These are phyloP conservation scores for Ceratocystis diversiconidia DNA, from an alignment of 2,329 filamentous ascomycete species.

Conservation along the genomic window DNA sequence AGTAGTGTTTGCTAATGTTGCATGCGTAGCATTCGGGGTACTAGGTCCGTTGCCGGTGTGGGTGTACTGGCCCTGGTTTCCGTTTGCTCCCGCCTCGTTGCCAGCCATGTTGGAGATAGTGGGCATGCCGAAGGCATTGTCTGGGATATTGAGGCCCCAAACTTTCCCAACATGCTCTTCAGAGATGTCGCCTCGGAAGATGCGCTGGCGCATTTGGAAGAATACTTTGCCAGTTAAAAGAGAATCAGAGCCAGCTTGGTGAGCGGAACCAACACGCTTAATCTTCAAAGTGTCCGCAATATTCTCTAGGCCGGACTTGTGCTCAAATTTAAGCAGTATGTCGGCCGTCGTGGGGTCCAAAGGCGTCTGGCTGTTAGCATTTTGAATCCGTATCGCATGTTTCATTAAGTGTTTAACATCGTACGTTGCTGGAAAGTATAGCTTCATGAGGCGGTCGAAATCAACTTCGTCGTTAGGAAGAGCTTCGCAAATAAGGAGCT, in stretches of 20 bases:
- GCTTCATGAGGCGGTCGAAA: constrained; percentile 76
- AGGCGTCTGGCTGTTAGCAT: constrained; percentile 47
- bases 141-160: constrained; percentile 74
- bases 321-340: constrained; percentile 71
- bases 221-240: constrained; percentile 88
- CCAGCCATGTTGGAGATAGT: constrained; percentile 26
- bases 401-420: constrained; percentile 98
- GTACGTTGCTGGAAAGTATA: constrained; percentile 85
- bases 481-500: constrained; percentile 70
- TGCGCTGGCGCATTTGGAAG: constrained; percentile 78
- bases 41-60: constrained; percentile 39
- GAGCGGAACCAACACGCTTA: constrained; percentile 71
- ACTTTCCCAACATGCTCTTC: constrained; percentile 79
- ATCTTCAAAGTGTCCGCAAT: constrained; percentile 88
- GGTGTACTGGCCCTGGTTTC: constrained; percentile 24
- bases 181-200: constrained; percentile 71
- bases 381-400: constrained; percentile 59
- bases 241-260: constrained; percentile 88
- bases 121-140: constrained; percentile 24
- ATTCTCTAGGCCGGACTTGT: constrained; percentile 83
- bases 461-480: constrained; percentile 80
- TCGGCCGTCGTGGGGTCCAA: constrained; percentile 51
- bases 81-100: constrained; percentile 24
- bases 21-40: constrained; percentile 54
- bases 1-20: constrained; percentile 29